Base-by-base conservation (phyloP, 768 basidiomycete species). In the Rhodotorula paludigena region DNA sequence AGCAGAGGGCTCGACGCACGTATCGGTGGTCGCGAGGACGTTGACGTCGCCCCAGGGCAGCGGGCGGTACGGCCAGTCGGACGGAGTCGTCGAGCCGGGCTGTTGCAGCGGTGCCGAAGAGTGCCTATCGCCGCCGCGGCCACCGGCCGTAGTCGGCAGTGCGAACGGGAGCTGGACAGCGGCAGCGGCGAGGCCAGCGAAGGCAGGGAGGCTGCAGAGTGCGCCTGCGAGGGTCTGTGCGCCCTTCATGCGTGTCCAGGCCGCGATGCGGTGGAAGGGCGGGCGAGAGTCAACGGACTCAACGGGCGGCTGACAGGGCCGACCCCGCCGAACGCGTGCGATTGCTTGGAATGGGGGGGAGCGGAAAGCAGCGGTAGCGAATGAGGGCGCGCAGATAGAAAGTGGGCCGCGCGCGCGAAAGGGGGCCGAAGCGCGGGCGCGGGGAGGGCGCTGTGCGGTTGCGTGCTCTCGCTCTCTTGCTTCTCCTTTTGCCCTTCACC, bases 41-140 rank as follows among this genome's bases (percentile, higher is more conserved):
- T 93, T 93, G 76, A 93, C 82, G 74, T 92, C 89, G n/a, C 87
- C 85, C 92, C 91, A 92, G 58, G 84, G 83, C 21, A 94, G 82
- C 32, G 84, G 83, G 28, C 86, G 81, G 62, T 83, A 82, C 8
- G 90, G 90, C 25, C 81, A 81, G 49, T 60, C 68, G 20, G n/a
- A n/a, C 0, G 72, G 72, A 5, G 53, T 11, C 0, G 49, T 28
- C 7, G 68, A 63, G 39, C 52, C 72, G 28, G 72, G 72, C 51
- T 73, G 72, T 53, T 73, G 72, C n/a, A 44, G 47, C 25, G 57
- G 25, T 8, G 32, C 1, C 12, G 32, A 9, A 6, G 32, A 14
- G 32, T 23, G 21, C 21, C 23, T 45, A 45, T 32, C 30, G 48
- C 30, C 30, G 16, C 1, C 2, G 25, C 6, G 4, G n/a, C 10